Base-by-base conservation (phyloP, 148 eudicot genomes). In the Hydrangea macrophylla region DNA sequence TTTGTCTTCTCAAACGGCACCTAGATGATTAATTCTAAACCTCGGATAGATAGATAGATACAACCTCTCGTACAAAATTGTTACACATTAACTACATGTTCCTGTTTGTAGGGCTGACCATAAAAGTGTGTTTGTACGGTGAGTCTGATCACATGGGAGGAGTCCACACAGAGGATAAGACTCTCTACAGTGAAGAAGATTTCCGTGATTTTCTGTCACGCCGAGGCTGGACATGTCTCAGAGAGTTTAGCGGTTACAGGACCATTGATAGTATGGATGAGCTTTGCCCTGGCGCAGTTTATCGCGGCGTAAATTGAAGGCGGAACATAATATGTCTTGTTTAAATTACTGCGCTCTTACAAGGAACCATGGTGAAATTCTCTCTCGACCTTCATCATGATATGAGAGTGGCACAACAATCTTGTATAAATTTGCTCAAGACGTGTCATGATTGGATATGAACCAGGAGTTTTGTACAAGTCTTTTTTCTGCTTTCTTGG, bases 191-290 rank as follows among this genome's bases (percentile, higher is more conserved):
- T 0, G 94, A 86, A 63, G 96, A 88, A 5, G 96, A 92, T 72
- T 84, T 90, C 28, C 90, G 84, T 28, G 91, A 90, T n/a, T 92
- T 87, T 60, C 75, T 92, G 70, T 68, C 82, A n/a, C 96, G 86
- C 5, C 78, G 92, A 62, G 92, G 96, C 24, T 89, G 88, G 92
- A 81, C 83, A 48, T 60, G 71, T 70, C 70, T 92, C 42, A 78
- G 89, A 67, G 96, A 89, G 64, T 72, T 70, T 55, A 78, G 77
- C 50, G 89, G 91, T 7, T 92, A 82, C 55, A 51, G 90, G 57
- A 79, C 75, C 62, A 60, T 84, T 17, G 89, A 85, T 61, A 78
- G 60, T 58, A 66, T 90, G 81, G 96, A 90, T 70, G 98, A 92
- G 51, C 90, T 88, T 20, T 83, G 86, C 39, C 88, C 90, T 20